Base-by-base conservation (phyloP, 495 filamentous ascomycete genomes). In the Terfezia boudieri region DNA sequence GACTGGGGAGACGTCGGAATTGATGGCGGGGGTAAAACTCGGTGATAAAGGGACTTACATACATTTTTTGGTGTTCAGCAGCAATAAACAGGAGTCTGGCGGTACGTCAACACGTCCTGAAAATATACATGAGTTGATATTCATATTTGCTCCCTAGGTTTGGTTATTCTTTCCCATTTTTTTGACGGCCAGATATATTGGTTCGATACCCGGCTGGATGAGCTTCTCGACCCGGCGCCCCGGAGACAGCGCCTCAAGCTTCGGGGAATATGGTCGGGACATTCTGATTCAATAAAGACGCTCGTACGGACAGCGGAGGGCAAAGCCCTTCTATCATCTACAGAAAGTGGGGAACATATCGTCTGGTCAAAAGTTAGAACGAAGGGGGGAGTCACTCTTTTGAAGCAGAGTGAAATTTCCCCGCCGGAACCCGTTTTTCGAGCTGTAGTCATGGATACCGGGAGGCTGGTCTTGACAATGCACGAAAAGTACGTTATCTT, bases 141-240 rank as follows among this genome's bases (percentile, higher is more conserved):
- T 57, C 8, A 8, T 32, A 52, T n/a, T 57, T 43, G 36, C 48
- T 58, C 55, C 50, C 38, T 56, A 37, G 37, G 78, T 37, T 70
- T 96, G 37, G 78, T 79, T 46, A 63, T 96, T n/a, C 69, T 99
- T 8, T 71, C 84, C 12, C 88, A 96, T 63, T 77, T 81, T 60
- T 94, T 94, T 60, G 85, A 93, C 57, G 88, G 89, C 50, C 76
- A 76, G 49, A 76, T 96, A 55, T 78, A 82, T 57, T 85, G 86
- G 71, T 85, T 83, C 64, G 76, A 86, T 56, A 81, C 77, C 55
- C 79, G 79, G 55, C 70, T 94, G 20, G 84, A 92, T 58, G 71
- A 79, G 49, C 69, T 96, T 12, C 83, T 96, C 56, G 90, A 90
- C 67, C 82, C 83, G 9, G 76, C 79, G 10, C 76, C 81, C 16